Percentiles rank a stretch among this genome's conserved stretches.
These are phyloP conservation scores for Aureobasidium zeae DNA, from an alignment of 2,329 filamentous ascomycete genomes.

Conservation along the genomic window DNA sequence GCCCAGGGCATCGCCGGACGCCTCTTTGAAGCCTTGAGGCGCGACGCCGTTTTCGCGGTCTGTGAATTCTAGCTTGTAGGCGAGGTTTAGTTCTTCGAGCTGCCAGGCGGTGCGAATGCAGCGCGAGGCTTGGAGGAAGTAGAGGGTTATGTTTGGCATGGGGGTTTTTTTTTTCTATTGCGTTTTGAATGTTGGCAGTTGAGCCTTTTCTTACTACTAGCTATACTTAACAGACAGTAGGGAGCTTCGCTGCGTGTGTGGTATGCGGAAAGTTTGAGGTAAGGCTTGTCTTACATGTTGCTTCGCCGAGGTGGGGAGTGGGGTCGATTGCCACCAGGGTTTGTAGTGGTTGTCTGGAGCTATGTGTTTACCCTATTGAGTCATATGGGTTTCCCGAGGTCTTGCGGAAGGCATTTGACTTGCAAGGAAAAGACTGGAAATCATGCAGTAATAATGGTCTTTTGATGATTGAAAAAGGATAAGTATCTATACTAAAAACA, in stretches of 20 bases:
- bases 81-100: constrained; percentile 36
- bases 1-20: constrained; percentile 34
- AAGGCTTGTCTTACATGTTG: too few species aligned
- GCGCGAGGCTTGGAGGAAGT: constrained; percentile 40
- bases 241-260: not conserved
- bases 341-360: not conserved
- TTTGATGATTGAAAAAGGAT: too few species aligned
- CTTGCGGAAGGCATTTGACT: too few species aligned
- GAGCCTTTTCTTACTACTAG: not conserved
- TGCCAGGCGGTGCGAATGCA: constrained; percentile 39
- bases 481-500: too few species aligned
- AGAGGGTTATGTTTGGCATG: constrained; percentile 33
- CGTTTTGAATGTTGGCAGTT: too few species aligned
- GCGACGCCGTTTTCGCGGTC: constrained; percentile 33
- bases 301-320: not conserved
- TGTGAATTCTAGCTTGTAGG: constrained; percentile 35
- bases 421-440: too few species aligned
- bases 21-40: constrained; percentile 35
- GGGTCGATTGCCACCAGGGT: constrained; percentile 14
- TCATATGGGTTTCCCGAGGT: too few species aligned
- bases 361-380: not conserved
- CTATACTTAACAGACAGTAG: not conserved
- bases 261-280: not conserved
- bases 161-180: too few species aligned
- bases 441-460: too few species aligned